Percentiles rank a stretch among this genome's conserved stretches.
These are phyloP conservation scores for Trifolium repens DNA, from an alignment of 306 rosid species.

Conservation along the genomic window DNA sequence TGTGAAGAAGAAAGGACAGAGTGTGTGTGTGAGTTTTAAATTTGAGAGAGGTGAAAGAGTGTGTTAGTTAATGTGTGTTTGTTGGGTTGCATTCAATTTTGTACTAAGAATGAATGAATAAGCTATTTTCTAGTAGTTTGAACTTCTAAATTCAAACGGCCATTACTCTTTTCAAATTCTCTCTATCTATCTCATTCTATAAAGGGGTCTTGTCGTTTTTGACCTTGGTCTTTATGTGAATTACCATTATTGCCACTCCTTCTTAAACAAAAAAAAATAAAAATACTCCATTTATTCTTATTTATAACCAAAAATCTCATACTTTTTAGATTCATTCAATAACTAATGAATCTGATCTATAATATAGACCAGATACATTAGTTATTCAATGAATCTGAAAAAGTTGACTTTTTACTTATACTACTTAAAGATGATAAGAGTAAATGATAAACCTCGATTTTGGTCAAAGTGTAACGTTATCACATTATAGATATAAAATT, in stretches of 20 bases:
- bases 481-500: too few relatives aligned
- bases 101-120: neutral
- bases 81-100: slow-evolving; percentile 59
- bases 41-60: slow-evolving; percentile 23
- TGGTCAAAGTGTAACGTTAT: too few relatives aligned
- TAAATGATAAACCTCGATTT: too few relatives aligned
- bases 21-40: slow-evolving; percentile 29
- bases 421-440: too few relatives aligned
- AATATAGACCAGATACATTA: too few relatives aligned
- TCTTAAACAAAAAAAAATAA: neutral
- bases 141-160: slow-evolving; percentile 58
- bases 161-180: slow-evolving; percentile 60
- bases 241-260: slow-evolving; percentile 45
- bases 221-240: slow-evolving; percentile 21
- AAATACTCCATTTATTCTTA: too few relatives aligned
- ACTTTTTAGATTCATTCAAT: too few relatives aligned
- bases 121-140: neutral
- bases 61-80: slow-evolving; percentile 45
- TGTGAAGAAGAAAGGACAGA: neutral
- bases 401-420: too few relatives aligned
- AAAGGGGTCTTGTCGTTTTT: neutral
- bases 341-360: too few relatives aligned
- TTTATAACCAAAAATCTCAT: too few relatives aligned
- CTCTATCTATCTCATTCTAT: slow-evolving; percentile 14
- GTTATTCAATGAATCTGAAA: too few relatives aligned